These are phyloP conservation scores for Trematosphaeria pertusa DNA, from an alignment of 2,329 filamentous ascomycete genomes.

Conservation along the genomic window DNA sequence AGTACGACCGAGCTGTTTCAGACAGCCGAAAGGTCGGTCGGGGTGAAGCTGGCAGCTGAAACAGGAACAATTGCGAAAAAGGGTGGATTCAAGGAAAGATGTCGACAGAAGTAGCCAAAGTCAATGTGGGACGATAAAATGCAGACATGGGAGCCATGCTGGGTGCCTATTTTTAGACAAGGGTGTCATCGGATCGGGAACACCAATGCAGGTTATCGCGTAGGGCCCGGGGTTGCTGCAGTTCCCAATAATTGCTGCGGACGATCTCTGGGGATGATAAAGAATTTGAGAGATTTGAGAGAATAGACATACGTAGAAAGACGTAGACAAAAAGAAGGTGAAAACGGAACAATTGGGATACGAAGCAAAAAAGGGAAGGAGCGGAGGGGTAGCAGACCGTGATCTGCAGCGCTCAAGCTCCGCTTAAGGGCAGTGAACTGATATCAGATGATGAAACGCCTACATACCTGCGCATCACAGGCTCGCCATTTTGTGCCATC, in stretches of 20 bases:
- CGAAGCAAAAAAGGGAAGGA: neutral
- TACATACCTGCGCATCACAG: constrained; percentile 71
- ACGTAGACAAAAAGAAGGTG: neutral
- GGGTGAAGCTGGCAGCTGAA: constrained; percentile 19
- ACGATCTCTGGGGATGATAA: constrained; percentile 15
- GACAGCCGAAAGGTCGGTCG: constrained; percentile 12
- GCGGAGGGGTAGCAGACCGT: neutral
- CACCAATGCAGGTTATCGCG: constrained; percentile 48
- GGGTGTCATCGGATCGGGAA: constrained; percentile 43
- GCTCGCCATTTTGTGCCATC: constrained; percentile 54
- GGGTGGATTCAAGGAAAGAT: constrained; percentile 11
- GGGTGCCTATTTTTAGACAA: constrained; percentile 45
- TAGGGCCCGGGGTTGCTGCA: constrained; percentile 34
- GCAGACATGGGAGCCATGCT: constrained; percentile 41
- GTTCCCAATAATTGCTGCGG: constrained; percentile 29
- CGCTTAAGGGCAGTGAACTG: constrained; percentile 6
- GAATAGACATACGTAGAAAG: neutral
- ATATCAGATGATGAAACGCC: constrained; percentile 18
- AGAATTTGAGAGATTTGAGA: neutral
- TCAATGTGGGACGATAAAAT: constrained; percentile 41
- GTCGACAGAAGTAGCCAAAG: constrained; percentile 22
- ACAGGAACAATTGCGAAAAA: constrained; percentile 11
- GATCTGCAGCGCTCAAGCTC: too few species aligned
- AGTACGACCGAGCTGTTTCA: constrained; percentile 16
- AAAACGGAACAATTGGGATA: constrained; percentile 3